Base-by-base conservation (phyloP, 1,284 basidiomycete species). In the Caloboletus inedulis region DNA sequence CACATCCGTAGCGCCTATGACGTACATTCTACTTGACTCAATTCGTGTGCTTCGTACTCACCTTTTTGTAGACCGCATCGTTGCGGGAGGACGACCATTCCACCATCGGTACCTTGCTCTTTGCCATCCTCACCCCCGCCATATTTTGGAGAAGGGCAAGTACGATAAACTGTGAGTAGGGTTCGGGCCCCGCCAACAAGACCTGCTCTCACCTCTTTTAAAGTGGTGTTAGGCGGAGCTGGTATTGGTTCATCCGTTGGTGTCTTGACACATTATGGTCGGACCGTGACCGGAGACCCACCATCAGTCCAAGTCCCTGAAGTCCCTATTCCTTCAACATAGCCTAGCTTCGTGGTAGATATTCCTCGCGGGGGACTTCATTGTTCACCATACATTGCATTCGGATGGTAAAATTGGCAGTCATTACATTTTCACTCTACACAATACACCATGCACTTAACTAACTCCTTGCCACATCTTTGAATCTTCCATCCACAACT, bases 401-500 rank as follows among this genome's bases (percentile, higher is more conserved):
- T 40, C 19, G 4, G 21, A 52, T 31, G 7, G 41, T 14, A 46
- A 42, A 43, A 21, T 39, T 41, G n/a, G 35, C 33, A 13, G 41
- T 19, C 40, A 25, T 37, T 27, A 23, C 43, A 52, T 37, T 46
- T 49, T 41, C 47, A 48, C 39, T 30, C 23, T 53, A 55, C 53
- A 48, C 27, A 44, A 43, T 54, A 53, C 48, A 53, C 34, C 44
- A 47, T 25, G 29, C 54, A 47, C 51, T 39, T 8, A 35, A 48
- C 44, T 57, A 62, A 53, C 31, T 31, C 49, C 76, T 74, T 19
- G 74, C 85, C 54, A 81, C 73, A 55, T 93, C 83, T 60, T 75
- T 81, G 60, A 93, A 66, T 55, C 91, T 76, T 3, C 85, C 89
- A 68, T 94, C 91, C 25, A 89, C 72, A 37, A 77, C 69, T 0